Conservation (phyloP, 345 rosid genomes). For the Ceriops tagal region DNA sequence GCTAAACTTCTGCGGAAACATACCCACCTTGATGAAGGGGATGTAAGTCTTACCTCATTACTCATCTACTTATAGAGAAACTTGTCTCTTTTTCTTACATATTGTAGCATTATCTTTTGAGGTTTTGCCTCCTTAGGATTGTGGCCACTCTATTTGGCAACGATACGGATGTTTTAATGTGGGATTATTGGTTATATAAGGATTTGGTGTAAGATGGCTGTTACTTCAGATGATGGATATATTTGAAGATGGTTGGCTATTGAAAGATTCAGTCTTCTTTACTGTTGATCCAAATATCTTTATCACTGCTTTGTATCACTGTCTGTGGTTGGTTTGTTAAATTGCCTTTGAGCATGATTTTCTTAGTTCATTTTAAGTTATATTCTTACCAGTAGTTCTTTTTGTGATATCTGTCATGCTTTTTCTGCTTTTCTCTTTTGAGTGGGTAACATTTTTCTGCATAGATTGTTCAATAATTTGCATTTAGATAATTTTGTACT, state of each 20-base stretch:
- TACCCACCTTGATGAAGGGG: constrained; percentile 97
- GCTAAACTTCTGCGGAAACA: constrained; percentile 84
- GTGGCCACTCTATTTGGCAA: too few relatives aligned
- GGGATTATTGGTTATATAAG: not conserved
- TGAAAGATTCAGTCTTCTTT: not conserved
- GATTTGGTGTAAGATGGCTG: not conserved
- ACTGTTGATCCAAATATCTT: not conserved
- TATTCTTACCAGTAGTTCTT: not conserved
- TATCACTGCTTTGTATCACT: not conserved
- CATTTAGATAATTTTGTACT: not conserved
- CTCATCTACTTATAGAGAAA: not conserved
- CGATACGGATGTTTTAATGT: not conserved
- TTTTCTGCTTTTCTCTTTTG: not conserved
- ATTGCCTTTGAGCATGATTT: too few relatives aligned
- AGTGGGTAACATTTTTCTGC: too few relatives aligned
- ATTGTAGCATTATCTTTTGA: too few relatives aligned
- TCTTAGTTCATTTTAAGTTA: too few relatives aligned
- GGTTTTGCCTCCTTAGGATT: too few relatives aligned
- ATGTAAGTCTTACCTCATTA: constrained; percentile 52
- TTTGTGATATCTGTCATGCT: not conserved
- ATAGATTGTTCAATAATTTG: not conserved
- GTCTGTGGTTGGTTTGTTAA: too few relatives aligned
- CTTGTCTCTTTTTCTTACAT: not conserved
- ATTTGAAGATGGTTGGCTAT: not conserved
- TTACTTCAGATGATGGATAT: not conserved